A percentile compares a stretch with the other conserved stretches of the same genome.
phyloP scores from a whole-genome alignment of 2,329 filamentous ascomycete genomes.

The Botrytis aclada region DNA sequence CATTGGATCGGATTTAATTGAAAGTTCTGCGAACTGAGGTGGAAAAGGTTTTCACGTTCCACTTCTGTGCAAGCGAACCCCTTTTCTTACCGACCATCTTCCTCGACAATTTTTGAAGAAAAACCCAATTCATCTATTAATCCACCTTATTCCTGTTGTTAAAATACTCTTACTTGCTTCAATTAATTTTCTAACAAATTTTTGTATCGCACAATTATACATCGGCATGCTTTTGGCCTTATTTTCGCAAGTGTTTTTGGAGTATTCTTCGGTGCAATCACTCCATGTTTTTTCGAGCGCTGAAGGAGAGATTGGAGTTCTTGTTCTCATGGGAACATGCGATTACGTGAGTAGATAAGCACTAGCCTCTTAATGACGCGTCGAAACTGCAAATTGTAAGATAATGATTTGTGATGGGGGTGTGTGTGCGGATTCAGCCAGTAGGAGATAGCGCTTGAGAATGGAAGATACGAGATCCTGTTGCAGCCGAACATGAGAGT shows the following conservation, averaged over 20 bases:
- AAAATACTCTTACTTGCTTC: neutral
- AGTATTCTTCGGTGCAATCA: neutral
- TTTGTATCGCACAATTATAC: too few relatives aligned
- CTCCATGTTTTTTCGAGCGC: neutral
- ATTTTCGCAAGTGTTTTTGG: too few relatives aligned
- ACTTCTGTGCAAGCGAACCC: conserved; percentile 13
- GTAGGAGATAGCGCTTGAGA: neutral
- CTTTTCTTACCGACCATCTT: conserved; percentile 10
- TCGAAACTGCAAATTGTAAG: neutral
- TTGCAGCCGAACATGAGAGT: neutral
- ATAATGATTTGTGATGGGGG: neutral
- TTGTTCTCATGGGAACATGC: neutral
- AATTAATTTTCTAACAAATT: neutral
- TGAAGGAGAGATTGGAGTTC: neutral
- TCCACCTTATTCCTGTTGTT: neutral
- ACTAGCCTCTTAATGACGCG: neutral
- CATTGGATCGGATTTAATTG: neutral
- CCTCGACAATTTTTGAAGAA: neutral
- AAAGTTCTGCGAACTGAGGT: neutral
- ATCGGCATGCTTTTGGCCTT: neutral
- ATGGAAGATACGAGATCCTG: neutral
- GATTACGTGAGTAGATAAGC: neutral
- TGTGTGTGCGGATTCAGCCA: neutral
- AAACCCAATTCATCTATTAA: neutral
- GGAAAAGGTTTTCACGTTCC: neutral